Conservation (phyloP, 495 filamentous ascomycete genomes). For the Chaetomidium leptoderma region DNA sequence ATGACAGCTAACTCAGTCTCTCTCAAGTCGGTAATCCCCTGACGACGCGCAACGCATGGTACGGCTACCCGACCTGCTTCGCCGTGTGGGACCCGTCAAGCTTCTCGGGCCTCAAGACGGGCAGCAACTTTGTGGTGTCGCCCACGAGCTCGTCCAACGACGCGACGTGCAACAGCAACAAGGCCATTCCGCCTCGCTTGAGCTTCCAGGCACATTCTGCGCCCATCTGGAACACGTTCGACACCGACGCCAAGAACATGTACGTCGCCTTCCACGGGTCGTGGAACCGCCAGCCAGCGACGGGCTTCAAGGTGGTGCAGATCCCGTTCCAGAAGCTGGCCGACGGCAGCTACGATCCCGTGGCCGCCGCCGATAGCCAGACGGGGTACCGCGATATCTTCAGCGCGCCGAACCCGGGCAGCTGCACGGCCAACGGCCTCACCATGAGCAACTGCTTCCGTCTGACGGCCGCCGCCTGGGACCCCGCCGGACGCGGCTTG, state of each 20-base stretch:
- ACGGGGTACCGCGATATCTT: constrained; percentile 39
- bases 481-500: constrained; percentile 37
- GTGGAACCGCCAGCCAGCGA: constrained; percentile 48
- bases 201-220: constrained; percentile 56
- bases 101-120: constrained; percentile 45
- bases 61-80: constrained; percentile 69
- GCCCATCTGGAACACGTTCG: constrained; percentile 51
- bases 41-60: constrained; percentile 42
- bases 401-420: constrained; percentile 29
- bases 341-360: constrained; percentile 37
- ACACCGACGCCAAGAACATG: constrained; percentile 46
- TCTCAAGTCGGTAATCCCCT: constrained; percentile 36
- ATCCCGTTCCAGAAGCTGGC: constrained; percentile 35
- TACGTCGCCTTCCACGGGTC: constrained; percentile 59
- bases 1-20: neutral
- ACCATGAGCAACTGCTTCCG: constrained; percentile 39
- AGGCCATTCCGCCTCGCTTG: constrained; percentile 45
- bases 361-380: constrained; percentile 34
- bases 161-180: constrained; percentile 41
- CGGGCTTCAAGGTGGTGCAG: constrained; percentile 40
- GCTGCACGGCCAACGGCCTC: constrained; percentile 39
- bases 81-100: constrained; percentile 53
- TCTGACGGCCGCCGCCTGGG: constrained; percentile 34
- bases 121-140: constrained; percentile 47
- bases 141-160: constrained; percentile 49